Percentiles rank a stretch among this genome's conserved stretches.
These are phyloP conservation scores for Trichoderma erinaceum DNA, from an alignment of 495 filamentous ascomycete genomes.

Conservation along the genomic window DNA sequence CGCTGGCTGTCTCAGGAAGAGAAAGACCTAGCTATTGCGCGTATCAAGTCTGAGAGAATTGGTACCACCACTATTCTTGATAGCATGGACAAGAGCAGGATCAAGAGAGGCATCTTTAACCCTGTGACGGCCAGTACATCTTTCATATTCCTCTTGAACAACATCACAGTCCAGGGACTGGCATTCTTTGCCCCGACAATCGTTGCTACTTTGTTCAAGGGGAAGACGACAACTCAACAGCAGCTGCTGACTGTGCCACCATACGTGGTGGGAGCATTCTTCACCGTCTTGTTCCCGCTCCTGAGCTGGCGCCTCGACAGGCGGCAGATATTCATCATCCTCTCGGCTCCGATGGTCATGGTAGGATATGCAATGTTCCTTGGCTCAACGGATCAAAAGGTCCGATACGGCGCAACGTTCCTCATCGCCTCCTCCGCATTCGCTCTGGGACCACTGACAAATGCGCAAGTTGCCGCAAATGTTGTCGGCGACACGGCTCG, in stretches of 20 bases:
- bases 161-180: slow-evolving; percentile 54
- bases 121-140: slow-evolving; percentile 23
- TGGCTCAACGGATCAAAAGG: slow-evolving; percentile 42
- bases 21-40: slow-evolving; percentile 36
- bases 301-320: slow-evolving; percentile 54
- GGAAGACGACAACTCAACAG: slow-evolving; percentile 41
- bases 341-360: slow-evolving; percentile 51
- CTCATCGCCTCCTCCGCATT: slow-evolving; percentile 62
- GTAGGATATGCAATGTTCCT: slow-evolving; percentile 70
- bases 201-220: slow-evolving; percentile 52
- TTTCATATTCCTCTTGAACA: slow-evolving; percentile 55
- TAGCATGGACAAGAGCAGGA: slow-evolving; percentile 27
- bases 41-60: slow-evolving; percentile 27
- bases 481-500: slow-evolving; percentile 66
- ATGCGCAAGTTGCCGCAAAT: slow-evolving; percentile 61
- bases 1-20: slow-evolving; percentile 32
- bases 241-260: slow-evolving; percentile 38
- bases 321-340: slow-evolving; percentile 58
- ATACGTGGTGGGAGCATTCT: slow-evolving; percentile 38
- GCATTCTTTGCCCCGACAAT: slow-evolving; percentile 55
- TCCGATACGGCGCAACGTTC: slow-evolving; percentile 68
- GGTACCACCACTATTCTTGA: slow-evolving; percentile 51
- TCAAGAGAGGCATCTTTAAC: slow-evolving; percentile 21
- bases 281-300: slow-evolving; percentile 48
- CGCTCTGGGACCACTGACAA: slow-evolving; percentile 58